Evolutionary conservation across 2,329 filamentous ascomycete genomes (phyloP), one percentile per base, ranked within the genome.

Genomic region (Cercospora sp.): DNA sequence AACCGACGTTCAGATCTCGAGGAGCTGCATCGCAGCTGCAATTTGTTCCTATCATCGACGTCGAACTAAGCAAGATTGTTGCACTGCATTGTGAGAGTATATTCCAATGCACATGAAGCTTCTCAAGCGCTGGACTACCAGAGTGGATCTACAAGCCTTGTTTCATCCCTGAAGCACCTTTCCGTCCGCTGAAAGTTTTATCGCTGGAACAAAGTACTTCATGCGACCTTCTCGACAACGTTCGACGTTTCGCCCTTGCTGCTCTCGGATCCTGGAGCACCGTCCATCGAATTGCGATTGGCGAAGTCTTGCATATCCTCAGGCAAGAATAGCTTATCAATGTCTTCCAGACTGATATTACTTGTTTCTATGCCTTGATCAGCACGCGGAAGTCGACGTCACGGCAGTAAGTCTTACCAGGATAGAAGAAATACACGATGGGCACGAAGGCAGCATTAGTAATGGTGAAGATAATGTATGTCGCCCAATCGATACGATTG

Each of bases 281-380:
- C 66, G 16, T 59, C 64, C 12, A 60, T 28, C 5, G 60, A 67
- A 16, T 67, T 58, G 12, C 66, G 48, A 3, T 36, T 53, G 13
- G 64, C 64, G 13, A 62, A 61, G n/a, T 69, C 60, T 33, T 69
- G 53, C 67, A 69, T 61, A 30, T 64, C n/a, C 12, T 31, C 64
- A 9, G 64, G 67, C 3, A 69, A 30, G 20, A 69, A 69, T 20
- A 69, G 39, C 58, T 67, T 67, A 58, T 69, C 67, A n/a, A 69
- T 69, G 36, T 83, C 81, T 70, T 83, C 81, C 13, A 83, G 75
- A 30, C 79, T 70, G 55, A 73, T 71, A 12, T 72, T 71, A 8
- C 63, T 65, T 3, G 73, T 75, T 57, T 77, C 74, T 1, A 72
- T 13, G 8, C 16, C 20, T 5, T 26, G 6, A 18, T 45, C 9